phyloP scores from a whole-genome alignment of 495 filamentous ascomycete species.

The Penicillium atrosanguineum region DNA sequence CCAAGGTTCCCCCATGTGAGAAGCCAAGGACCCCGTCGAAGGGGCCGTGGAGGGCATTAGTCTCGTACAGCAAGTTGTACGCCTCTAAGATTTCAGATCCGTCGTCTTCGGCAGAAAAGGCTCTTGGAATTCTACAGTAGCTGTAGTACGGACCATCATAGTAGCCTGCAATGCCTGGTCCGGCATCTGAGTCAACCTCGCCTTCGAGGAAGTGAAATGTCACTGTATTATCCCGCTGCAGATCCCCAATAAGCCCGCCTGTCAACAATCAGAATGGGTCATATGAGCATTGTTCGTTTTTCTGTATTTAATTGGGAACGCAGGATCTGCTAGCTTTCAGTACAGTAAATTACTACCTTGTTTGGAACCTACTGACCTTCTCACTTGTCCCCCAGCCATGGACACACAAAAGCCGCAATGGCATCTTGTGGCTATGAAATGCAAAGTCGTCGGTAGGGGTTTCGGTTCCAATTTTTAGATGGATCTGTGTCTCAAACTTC shows the following conservation, averaged over 20 bases:
- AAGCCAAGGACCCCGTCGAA: conserved; percentile 41
- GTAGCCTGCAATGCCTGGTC: conserved; percentile 31
- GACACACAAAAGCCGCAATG: conserved; percentile 28
- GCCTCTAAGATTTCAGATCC: conserved; percentile 27
- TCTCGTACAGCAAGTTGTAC: conserved; percentile 29
- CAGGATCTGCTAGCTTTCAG: conserved; percentile 19
- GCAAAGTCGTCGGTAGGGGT: background rate
- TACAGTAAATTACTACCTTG: background rate
- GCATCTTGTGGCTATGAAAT: conserved; percentile 13
- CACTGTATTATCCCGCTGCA: conserved; percentile 31
- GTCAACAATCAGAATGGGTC: background rate
- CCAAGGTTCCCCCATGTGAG: conserved; percentile 37
- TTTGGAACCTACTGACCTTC: conserved; percentile 14
- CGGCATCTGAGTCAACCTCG: conserved; percentile 30
- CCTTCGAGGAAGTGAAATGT: conserved; percentile 35
- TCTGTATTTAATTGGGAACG: conserved; percentile 28
- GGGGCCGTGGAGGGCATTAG: conserved; percentile 33
- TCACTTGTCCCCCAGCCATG: conserved; percentile 34
- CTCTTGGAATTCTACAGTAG: conserved; percentile 34
- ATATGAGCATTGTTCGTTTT: background rate
- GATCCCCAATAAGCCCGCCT: conserved; percentile 28
- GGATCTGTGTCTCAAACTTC: background rate
- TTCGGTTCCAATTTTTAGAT: background rate
- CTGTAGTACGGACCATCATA: conserved; percentile 38
- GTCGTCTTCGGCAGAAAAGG: conserved; percentile 21